Evolutionary conservation across 331 rosid species (phyloP), one percentile per base, ranked within the genome.

Genomic region (Telfairia occidentalis): DNA sequence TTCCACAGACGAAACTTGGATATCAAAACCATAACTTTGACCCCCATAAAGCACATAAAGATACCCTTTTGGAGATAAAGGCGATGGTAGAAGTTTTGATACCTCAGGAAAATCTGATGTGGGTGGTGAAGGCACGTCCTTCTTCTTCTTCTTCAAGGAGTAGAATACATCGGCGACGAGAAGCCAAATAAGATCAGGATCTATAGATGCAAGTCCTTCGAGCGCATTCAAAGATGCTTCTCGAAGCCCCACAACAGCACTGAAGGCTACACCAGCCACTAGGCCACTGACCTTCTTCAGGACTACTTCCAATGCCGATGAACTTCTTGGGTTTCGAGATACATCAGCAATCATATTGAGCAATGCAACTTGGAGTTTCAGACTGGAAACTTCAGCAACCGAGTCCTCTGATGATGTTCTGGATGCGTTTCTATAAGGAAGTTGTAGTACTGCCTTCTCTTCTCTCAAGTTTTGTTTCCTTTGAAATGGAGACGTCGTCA

Each of bases 111-210:
- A 82, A 79, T 73, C 84, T 35, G 92, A 65, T 35, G 74, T 71
- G 10, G 89, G 92, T 1, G 90, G 89, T 8, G 87, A 50, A 76
- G 83, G 78, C 54, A 60, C 48, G 32, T 85, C 83, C 16, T 74
- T 77, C 74, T 81, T 86, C n/a, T 85, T 82, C 16, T 74, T 77
- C 81, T 79, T 87, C 80, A 59, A 48, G 46, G 92, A 78, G 85
- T 84, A 90, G 82, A 88, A 94, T 42, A 91, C 79, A 78, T 94
- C 98, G 19, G 96, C 97, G 37, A 92, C 63, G 37, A 92, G 97
- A 89, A 92, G 96, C 98, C 97, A 92, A 67, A 90, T 80, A 30
- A 90, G 97, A 88, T 92, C 97, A 19, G 98, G 83, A 76, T 92
- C 96, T n/a, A 94, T 77, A 13, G 84, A 88, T 13, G 96, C 96